These are phyloP conservation scores for Suillus paluster DNA, from an alignment of 768 basidiomycete species.

Conservation along the genomic window DNA sequence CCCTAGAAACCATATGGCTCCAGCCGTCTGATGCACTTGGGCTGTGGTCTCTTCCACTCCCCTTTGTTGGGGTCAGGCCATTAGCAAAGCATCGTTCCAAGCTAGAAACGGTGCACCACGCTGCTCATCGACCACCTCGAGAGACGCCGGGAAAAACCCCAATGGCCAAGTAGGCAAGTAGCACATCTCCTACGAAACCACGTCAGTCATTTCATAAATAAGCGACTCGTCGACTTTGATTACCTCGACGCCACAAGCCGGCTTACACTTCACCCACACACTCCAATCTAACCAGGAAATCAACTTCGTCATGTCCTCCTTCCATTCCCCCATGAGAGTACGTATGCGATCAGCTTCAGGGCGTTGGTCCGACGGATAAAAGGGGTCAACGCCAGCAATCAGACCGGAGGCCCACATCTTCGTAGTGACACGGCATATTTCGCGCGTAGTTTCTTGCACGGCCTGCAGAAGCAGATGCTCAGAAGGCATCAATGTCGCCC, in stretches of 20 bases:
- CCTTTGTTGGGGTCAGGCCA: background rate
- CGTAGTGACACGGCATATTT: slow-evolving; percentile 22
- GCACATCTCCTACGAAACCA: slow-evolving; percentile 26
- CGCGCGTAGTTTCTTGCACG: slow-evolving; percentile 17
- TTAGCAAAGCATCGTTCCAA: background rate
- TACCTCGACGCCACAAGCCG: slow-evolving; percentile 18
- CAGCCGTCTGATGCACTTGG: slow-evolving; percentile 20
- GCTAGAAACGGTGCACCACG: background rate
- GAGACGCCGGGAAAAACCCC: slow-evolving; percentile 14
- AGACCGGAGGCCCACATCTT: slow-evolving; percentile 24
- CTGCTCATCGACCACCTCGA: background rate
- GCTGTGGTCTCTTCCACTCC: slow-evolving; percentile 27
- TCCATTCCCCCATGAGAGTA: slow-evolving; percentile 15
- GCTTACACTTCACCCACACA: slow-evolving; percentile 25
- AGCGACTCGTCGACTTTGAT: slow-evolving; percentile 14
- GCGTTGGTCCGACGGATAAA: background rate
- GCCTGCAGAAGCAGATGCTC: slow-evolving; percentile 17
- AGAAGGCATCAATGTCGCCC: slow-evolving; percentile 10
- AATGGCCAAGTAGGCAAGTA: slow-evolving; percentile 31
- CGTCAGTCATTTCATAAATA: background rate
- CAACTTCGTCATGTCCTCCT: slow-evolving; percentile 11
- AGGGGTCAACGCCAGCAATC: slow-evolving; percentile 10
- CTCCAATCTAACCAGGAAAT: slow-evolving; percentile 28
- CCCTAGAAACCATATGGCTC: slow-evolving; percentile 11
- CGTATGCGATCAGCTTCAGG: slow-evolving; percentile 1